These are phyloP conservation scores for Paraphaeosphaeria minitans DNA, from an alignment of 2,329 filamentous ascomycete genomes.

Conservation along the genomic window DNA sequence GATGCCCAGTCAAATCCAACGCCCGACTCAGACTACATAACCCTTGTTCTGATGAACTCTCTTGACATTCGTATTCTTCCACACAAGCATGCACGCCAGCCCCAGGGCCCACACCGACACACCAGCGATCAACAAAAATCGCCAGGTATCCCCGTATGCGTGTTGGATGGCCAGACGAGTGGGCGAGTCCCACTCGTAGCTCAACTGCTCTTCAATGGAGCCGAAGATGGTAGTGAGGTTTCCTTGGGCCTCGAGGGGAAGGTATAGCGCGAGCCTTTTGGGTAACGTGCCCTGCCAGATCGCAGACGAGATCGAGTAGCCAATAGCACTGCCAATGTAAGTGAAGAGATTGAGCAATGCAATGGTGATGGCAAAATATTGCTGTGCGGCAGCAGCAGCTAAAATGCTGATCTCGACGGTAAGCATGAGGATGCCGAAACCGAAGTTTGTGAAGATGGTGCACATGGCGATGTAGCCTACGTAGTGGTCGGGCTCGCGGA, in stretches of 20 bases:
- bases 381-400: constrained; percentile 53
- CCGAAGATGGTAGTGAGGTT: constrained; percentile 53
- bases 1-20: no score
- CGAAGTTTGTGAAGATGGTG: constrained; percentile 18
- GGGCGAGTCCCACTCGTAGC: constrained; percentile 55
- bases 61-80: no score
- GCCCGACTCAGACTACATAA: no score
- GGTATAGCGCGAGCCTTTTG: constrained; percentile 10
- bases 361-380: constrained; percentile 65
- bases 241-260: constrained; percentile 50
- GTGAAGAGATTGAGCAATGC: constrained; percentile 52
- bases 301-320: constrained; percentile 1
- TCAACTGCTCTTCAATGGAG: constrained; percentile 59
- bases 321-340: constrained; percentile 3
- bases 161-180: constrained; percentile 49
- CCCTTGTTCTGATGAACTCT: no score
- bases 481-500: constrained; percentile 45
- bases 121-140: no score
- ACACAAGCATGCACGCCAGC: no score
- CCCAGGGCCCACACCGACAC: no score
- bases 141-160: constrained; percentile 25
- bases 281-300: constrained; percentile 18
- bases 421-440: constrained; percentile 58
- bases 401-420: constrained; percentile 47
- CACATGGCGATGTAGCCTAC: constrained; percentile 25